Evolutionary conservation across 306 rosid species (phyloP), one percentile per base, ranked within the genome.

Genomic region (Sicyos edulis): DNA sequence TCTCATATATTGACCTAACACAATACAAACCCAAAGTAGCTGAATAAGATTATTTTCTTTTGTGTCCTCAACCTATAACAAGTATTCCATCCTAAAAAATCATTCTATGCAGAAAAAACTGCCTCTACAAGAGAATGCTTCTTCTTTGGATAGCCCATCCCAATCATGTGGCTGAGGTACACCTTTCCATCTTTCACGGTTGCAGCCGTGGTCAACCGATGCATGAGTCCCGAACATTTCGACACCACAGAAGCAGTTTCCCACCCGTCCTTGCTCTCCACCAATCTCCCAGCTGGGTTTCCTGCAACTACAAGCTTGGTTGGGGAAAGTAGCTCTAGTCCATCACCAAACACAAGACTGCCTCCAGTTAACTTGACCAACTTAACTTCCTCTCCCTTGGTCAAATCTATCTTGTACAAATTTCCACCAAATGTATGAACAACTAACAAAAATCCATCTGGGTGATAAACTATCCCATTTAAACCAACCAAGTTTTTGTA

Each of bases 211-310:
- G 97, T 90, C 77, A 91, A 12, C 24, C 99, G 86, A 78, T 91
- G 99, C 80, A 10, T 83, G 0, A 83, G 95, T 71, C 99, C 97
- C 0, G 75, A 70, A 78, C 91, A 91, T 34, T 61, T 85, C 10
- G 79, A 85, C 66, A 76, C 87, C 17, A 89, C 78, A 20, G 91
- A 81, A 75, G 92, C 99, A 0, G 91, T 83, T 34, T 86, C 79
- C 99, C 99, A 91, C 74, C 99, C 97, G 72, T 93, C 97, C 10
- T 77, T 60, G 74, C 99, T 93, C 81, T 86, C 96, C 15, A 88
- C 97, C 16, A 90, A 80, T 70, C 99, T 83, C 17, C 76, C 97
- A 7, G 97, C 84, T 64, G 95, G 92, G 37, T 54, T 85, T 42
- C 92, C 96, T 3, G 97, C 99, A 37, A 91, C 96, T 52, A 91